Evolutionary conservation across 1,139 yeast genomes (phyloP).

Genomic region (Suhomyces bokatorum): DNA sequence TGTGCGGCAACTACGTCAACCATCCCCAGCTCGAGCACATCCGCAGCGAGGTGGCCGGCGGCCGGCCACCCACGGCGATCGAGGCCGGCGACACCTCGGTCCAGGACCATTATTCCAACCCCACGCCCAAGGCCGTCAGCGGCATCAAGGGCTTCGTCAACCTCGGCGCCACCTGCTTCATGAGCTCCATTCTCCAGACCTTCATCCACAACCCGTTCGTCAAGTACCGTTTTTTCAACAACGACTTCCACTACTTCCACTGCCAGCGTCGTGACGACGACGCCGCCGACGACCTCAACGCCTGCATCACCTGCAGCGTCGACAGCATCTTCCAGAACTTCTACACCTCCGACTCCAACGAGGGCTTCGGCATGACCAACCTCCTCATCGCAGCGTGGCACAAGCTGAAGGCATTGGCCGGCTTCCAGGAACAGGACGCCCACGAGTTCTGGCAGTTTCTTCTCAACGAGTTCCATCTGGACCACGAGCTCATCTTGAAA

Average conservation of each 20-base stretch:
- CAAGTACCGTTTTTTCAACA: constrained; percentile 72
- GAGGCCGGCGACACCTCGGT: constrained; percentile 1
- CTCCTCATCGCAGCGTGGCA: constrained; percentile 81
- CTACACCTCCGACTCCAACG: constrained; percentile 52
- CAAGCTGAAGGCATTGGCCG: constrained; percentile 80
- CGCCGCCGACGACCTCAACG: constrained; percentile 38
- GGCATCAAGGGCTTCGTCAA: constrained; percentile 88
- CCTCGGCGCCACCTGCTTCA: constrained; percentile 95
- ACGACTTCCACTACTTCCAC: constrained; percentile 51
- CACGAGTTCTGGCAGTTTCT: constrained; percentile 95
- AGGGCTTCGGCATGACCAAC: constrained; percentile 75
- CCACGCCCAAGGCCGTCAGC: constrained; percentile 60
- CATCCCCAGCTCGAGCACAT: constrained; percentile 57
- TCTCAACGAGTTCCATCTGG: constrained; percentile 78
- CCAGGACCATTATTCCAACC: constrained; percentile 36
- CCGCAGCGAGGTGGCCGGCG: constrained; percentile 34
- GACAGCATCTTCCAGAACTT: constrained; percentile 73
- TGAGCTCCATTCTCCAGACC: constrained; percentile 86
- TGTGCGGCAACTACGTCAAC: constrained; percentile 71
- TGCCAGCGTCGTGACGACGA: constrained; percentile 32
- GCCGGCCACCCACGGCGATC: neutral
- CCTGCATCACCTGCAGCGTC: constrained; percentile 82
- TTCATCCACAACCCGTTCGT: constrained; percentile 85
- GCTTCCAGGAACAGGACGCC: constrained; percentile 96
- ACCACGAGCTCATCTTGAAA: constrained; percentile 31